A percentile compares a stretch with the other conserved stretches of the same genome.
These are phyloP conservation scores for Pisolithus marmoratus DNA, from an alignment of 768 basidiomycete genomes.

Conservation along the genomic window DNA sequence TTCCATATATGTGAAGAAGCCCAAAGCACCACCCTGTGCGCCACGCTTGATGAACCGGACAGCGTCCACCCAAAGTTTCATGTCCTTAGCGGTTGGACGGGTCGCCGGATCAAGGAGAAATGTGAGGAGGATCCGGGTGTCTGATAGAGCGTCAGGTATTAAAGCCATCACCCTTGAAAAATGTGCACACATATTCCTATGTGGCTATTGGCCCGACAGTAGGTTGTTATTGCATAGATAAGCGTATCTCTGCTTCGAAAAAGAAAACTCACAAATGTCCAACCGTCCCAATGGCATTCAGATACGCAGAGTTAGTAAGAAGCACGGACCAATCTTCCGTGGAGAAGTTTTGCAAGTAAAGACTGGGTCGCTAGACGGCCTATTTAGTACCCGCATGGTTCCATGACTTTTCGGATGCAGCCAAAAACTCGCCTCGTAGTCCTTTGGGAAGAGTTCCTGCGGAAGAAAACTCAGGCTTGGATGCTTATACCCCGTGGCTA, in stretches of 20 bases:
- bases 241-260: not conserved
- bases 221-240: not conserved
- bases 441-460: constrained; percentile 44
- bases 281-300: constrained; percentile 44
- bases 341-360: constrained; percentile 52
- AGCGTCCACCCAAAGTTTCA: constrained; percentile 54
- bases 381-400: not conserved
- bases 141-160: constrained; percentile 14
- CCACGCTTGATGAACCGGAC: constrained; percentile 47
- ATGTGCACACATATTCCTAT: constrained; percentile 45
- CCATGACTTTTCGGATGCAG: not conserved
- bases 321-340: constrained; percentile 49
- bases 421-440: constrained; percentile 32
- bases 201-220: constrained; percentile 33
- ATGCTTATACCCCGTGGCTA: constrained; percentile 50
- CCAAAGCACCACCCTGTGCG: constrained; percentile 40
- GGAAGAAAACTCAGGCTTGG: constrained; percentile 42
- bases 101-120: constrained; percentile 43
- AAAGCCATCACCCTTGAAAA: not conserved
- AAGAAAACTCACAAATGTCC: constrained; percentile 6
- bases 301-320: constrained; percentile 46
- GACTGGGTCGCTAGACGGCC: constrained; percentile 35
- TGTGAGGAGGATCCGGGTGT: constrained; percentile 44
- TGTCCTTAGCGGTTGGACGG: constrained; percentile 40
- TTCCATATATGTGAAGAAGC: constrained; percentile 55